Evolutionary conservation across 2,329 filamentous ascomycete species (phyloP), one percentile per base, ranked within the genome.

Genomic region (Trichophyton benhamiae): DNA sequence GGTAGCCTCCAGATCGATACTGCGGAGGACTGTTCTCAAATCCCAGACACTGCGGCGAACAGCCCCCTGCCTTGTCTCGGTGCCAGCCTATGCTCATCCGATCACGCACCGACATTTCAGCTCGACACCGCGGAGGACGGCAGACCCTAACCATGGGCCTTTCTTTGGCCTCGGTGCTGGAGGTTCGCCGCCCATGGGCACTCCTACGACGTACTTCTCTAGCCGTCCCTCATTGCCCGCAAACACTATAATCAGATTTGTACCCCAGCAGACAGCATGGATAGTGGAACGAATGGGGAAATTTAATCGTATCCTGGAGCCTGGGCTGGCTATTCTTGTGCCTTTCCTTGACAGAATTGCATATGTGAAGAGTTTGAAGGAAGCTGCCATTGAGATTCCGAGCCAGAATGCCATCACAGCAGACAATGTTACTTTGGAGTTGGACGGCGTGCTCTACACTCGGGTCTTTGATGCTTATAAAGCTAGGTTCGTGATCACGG

Each of bases 251-350:
- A 80, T 99, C 69, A 89, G 92, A 63, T 99, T 97, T 76, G 94
- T 99, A 48, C 94, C 94, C n/a, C 94, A 99, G 77, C 94, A 99
- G 79, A 97, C 92, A 68, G 94, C 94, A 74, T 99, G 94, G 94
- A 92, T 99, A 63, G 94, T 99, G 62, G 94, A 99, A 83, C 91
- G 94, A 72, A 99, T 99, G 94, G 94, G 94, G 70, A 94, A 91
- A 76, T 99, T 96, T 79, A 87, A 89, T 77, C 84, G 91, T 63
- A 96, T 99, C 70, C 79, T 99, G 58, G 84, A 96, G 69, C 94
- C 94, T 2, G 94, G 94, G 62, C 80, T 99, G 64, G 91, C 94
- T 22, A 82, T 99, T 65, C 78, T 99, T 67, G 81, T 94, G 60
- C 94, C 94, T 1, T 88, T 97, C 67, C 78, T 99, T 74, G 94